Evolutionary conservation across 495 filamentous ascomycete species (phyloP).

Genomic region (Lichina pygmaea): DNA sequence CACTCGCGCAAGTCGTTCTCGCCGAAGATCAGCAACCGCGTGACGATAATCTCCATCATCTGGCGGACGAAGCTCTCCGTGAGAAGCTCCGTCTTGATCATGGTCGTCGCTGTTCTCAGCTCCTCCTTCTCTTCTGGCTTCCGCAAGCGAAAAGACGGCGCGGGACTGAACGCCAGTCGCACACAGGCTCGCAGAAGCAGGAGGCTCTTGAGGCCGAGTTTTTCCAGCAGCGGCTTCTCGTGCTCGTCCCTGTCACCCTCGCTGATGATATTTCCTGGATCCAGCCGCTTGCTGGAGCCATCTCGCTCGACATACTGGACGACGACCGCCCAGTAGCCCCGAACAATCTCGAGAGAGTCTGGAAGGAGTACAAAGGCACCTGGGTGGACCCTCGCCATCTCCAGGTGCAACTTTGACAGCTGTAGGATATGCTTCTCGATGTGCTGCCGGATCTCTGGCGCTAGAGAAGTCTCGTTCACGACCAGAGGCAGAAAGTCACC

Average conservation of each 20-base stretch:
- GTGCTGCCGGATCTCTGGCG: slow-evolving; percentile 15
- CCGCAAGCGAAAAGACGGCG: slow-evolving; percentile 57
- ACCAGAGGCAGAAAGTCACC: slow-evolving; percentile 32
- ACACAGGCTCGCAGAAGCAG: slow-evolving; percentile 61
- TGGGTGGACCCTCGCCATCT: slow-evolving; percentile 51
- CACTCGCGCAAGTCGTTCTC: slow-evolving; percentile 62
- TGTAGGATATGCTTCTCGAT: slow-evolving; percentile 73
- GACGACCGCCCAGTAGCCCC: slow-evolving; percentile 61
- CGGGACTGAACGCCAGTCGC: slow-evolving; percentile 55
- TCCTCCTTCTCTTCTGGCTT: slow-evolving; percentile 41
- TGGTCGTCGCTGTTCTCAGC: slow-evolving; percentile 30
- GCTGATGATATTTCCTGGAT: background rate
- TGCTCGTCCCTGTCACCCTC: slow-evolving; percentile 12
- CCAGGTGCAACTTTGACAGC: slow-evolving; percentile 70
- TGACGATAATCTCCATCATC: slow-evolving; percentile 60
- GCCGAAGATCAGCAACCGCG: slow-evolving; percentile 72
- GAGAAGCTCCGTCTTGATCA: slow-evolving; percentile 44
- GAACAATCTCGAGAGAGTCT: slow-evolving; percentile 43
- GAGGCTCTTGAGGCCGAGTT: slow-evolving; percentile 52
- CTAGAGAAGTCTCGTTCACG: slow-evolving; percentile 19
- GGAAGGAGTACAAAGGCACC: slow-evolving; percentile 60
- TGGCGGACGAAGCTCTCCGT: slow-evolving; percentile 45
- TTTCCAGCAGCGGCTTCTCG: slow-evolving; percentile 35
- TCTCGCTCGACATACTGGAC: slow-evolving; percentile 47
- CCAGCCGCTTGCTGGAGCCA: slow-evolving; percentile 17